Base-by-base conservation (phyloP, 2,329 filamentous ascomycete genomes). In the Fusarium praegraminearum region DNA sequence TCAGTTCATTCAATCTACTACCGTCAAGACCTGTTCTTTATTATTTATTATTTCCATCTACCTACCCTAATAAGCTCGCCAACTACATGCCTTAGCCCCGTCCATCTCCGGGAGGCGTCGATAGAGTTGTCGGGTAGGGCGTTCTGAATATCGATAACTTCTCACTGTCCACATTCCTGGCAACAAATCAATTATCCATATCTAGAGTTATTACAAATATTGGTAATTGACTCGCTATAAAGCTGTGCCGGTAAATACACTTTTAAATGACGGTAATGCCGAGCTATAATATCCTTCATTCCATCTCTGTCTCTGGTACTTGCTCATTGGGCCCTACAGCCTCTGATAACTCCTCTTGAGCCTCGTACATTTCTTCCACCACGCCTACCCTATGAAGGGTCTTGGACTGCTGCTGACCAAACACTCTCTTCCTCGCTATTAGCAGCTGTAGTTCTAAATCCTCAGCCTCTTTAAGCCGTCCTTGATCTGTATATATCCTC, bases 381-480 rank as follows among this genome's bases (percentile, higher is more conserved):
- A 0, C 0, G 0, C 0, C 0, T 20, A 28, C 26, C 9, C 1
- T 4, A 0, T 0, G 0, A 6, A 40, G 0, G 0, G 33, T 46
- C 0, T 0, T 0, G 1, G 0, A 0, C 2, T 40, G 0, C 1
- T 46, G 38, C 2, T 13, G 9, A 2, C 45, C 56, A 0, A 24
- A 0, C 1, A 8, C 0, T 3, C 1, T 28, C 2, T 4, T 15
- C 4, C 1, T 15, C 3, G 0, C 9, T 3, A 8, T 2, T 2
- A 20, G 0, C 0, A 13, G 2, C 0, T 15, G 26, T 0, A 0
- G 3, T 3, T 13, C 22, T 0, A 61, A 7, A 3, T 35, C 13
- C 7, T 18, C 0, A 15, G 45, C 16, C 9, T 52, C 45, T 12
- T 35, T 2, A 0, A 18, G n/a, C 15, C 40, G 0, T 0, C 3